Evolutionary conservation across 345 rosid genomes (phyloP).

Genomic region (Eucalyptus sideroxylon): DNA sequence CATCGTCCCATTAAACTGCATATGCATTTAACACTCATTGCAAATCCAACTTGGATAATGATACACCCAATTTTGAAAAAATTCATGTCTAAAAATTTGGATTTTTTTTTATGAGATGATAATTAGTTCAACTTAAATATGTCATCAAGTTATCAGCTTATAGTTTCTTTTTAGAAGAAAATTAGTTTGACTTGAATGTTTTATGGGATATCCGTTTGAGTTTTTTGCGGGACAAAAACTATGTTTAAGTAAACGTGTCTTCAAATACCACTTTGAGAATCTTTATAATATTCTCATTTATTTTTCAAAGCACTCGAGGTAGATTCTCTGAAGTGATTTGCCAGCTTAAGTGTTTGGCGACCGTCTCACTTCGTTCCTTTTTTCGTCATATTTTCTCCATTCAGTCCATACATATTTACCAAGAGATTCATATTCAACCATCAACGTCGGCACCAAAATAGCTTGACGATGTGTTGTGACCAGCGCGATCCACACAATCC

Average conservation of each 20-base stretch:
- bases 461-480: neutral
- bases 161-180: too few species aligned
- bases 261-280: neutral
- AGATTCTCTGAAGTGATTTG: neutral
- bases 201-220: neutral
- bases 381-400: neutral
- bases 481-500: neutral
- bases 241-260: neutral
- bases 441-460: neutral
- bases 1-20: fast-evolving
- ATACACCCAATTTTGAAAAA: too few species aligned
- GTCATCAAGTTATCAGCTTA: neutral
- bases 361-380: neutral
- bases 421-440: neutral
- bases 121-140: neutral
- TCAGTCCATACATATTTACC: neutral
- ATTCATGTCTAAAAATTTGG: too few species aligned
- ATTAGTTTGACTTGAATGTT: neutral
- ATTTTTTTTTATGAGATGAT: neutral
- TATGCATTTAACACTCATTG: neutral
- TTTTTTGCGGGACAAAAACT: neutral
- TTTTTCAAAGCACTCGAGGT: neutral
- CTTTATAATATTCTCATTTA: neutral
- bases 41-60: too few species aligned
- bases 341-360: neutral